Evolutionary conservation across 2,329 filamentous ascomycete species (phyloP), one percentile per base, ranked within the genome.

Genomic region (Microcyclospora pomicola): DNA sequence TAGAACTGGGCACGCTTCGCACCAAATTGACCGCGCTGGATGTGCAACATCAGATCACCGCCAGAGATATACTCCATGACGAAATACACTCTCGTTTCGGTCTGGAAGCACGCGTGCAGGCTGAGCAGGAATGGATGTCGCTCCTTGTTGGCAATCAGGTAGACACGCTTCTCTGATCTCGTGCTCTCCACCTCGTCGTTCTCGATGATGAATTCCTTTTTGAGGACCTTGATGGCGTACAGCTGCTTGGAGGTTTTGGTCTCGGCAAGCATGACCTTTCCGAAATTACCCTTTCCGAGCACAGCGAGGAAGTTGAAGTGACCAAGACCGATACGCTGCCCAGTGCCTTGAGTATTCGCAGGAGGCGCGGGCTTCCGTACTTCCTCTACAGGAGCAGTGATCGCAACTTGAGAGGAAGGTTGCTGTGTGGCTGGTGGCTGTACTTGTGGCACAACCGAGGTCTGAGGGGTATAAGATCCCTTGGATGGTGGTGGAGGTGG

Each of bases 181-280:
- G 86, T 95, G 62, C 88, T 96, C 62, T 98, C 91, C 6, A 98
- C 91, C 66, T 98, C 91, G 56, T 98, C 91, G 48, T 98, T 94
- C 59, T 98, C 92, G 45, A 98, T 98, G 57, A 98, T 98, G 60
- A 98, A 98, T 61, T 98, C 91, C 67, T 98, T 98, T 73, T 98
- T 98, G 50, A 98, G 67, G 29, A 98, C 91, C 65, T 98, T 98
- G 63, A 98, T 98, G 40, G 91, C 91, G 59, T 96, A 98, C 6
- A 98, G 70, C 60, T 88, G 82, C 61, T 87, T 84, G 9, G 82
- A 78, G 39, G 77, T 78, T 69, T 98, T 98, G 1, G 91, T 94
- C 65, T 98, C 92, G 2, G 91, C 91, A 60, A 98, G 69, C 91
- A 98, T 98, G 64, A 98, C 91, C 65, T 98, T 98, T 61, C 91